A percentile compares a stretch with the other conserved stretches of the same genome.
Conservation (phyloP, 2,329 filamentous ascomycete species). For the Venturia nashicola region DNA sequence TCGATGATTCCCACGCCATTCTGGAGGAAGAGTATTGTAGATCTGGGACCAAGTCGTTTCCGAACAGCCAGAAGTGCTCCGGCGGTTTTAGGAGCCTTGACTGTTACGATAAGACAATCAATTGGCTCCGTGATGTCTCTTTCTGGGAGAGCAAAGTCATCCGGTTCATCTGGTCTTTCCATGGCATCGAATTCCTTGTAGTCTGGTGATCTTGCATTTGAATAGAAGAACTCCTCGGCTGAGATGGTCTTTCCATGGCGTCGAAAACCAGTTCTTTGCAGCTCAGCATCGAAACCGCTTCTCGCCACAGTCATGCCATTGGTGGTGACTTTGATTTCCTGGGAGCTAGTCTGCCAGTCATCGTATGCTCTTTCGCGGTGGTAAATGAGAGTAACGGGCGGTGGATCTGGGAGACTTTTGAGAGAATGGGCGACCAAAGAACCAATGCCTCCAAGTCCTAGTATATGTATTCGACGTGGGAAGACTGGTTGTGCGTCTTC, state of each 20-base stretch:
- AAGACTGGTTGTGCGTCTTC: background rate
- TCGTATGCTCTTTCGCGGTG: constrained; percentile 38
- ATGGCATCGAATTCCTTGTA: background rate
- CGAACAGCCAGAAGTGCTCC: constrained; percentile 53
- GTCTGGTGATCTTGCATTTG: background rate
- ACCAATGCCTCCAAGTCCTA: constrained; percentile 74
- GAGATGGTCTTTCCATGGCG: constrained; percentile 25
- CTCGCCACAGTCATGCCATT: constrained; percentile 27
- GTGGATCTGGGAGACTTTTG: constrained; percentile 45
- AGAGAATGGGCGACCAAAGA: constrained; percentile 66
- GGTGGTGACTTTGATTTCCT: constrained; percentile 34
- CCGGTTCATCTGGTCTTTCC: background rate
- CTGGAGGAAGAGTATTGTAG: constrained; percentile 64
- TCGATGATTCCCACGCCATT: constrained; percentile 81
- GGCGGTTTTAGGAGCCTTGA: constrained; percentile 61
- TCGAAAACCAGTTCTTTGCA: constrained; percentile 23
- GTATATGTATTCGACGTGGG: constrained; percentile 49
- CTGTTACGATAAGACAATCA: constrained; percentile 63
- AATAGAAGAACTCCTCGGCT: constrained; percentile 2
- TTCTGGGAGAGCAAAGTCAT: background rate
- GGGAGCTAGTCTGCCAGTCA: constrained; percentile 35
- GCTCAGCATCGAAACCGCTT: constrained; percentile 34
- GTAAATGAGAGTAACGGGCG: constrained; percentile 71
- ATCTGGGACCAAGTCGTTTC: constrained; percentile 52
- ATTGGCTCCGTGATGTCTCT: constrained; percentile 36